phyloP scores from a whole-genome alignment of 208 protist species.

The Porcisia deanei region DNA sequence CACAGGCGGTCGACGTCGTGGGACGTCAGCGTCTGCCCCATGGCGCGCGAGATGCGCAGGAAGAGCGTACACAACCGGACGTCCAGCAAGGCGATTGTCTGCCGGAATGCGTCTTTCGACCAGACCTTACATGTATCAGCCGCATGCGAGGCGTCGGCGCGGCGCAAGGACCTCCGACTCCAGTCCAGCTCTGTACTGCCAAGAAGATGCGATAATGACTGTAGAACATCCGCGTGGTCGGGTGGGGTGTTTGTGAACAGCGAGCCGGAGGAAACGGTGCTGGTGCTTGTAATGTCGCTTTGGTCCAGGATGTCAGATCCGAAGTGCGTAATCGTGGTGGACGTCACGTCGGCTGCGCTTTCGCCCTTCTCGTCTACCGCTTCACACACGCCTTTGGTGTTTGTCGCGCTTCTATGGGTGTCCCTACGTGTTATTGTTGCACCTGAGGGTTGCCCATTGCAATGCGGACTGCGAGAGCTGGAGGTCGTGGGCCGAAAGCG shows the following conservation, averaged over 20 bases:
- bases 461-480: constrained; percentile 14
- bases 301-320: constrained; percentile 17
- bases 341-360: background rate
- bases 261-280: constrained; percentile 26
- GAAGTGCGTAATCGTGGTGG: constrained; percentile 17
- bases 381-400: background rate
- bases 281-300: constrained; percentile 19
- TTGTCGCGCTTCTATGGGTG: background rate
- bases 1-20: constrained; percentile 69
- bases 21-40: constrained; percentile 49
- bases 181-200: constrained; percentile 27
- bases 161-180: constrained; percentile 30
- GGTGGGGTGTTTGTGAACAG: constrained; percentile 5
- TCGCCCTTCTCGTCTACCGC: background rate
- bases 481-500: constrained; percentile 6
- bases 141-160: constrained; percentile 12
- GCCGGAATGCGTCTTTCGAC: constrained; percentile 61
- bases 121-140: constrained; percentile 35
- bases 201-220: constrained; percentile 24
- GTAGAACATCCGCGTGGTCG: constrained; percentile 3
- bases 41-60: constrained; percentile 45
- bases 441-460: constrained; percentile 1
- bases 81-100: constrained; percentile 53
- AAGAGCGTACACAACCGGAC: constrained; percentile 54
- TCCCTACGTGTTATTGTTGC: background rate